A percentile compares a stretch with the other conserved stretches of the same genome.
phyloP scores from a whole-genome alignment of 805 yeast species.

The Metschnikowia similis region DNA sequence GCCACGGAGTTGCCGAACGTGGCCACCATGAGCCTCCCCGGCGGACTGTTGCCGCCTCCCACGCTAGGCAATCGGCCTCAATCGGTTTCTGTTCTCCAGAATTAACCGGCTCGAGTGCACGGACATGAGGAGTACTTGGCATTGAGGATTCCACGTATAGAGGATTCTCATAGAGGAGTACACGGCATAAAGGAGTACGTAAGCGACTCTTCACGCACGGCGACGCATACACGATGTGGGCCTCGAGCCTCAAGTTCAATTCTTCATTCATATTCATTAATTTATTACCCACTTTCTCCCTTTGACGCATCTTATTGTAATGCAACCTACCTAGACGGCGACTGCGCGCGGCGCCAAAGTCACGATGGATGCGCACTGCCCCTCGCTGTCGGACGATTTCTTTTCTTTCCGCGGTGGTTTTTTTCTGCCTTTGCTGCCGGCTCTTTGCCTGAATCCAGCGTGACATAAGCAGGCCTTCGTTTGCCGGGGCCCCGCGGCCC shows the following conservation, averaged over 20 bases:
- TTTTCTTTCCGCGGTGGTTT: not conserved
- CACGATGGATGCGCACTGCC: not conserved
- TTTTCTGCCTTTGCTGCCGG: too few species aligned
- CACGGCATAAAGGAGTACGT: not conserved
- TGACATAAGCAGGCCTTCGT: too few species aligned
- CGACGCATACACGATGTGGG: not conserved
- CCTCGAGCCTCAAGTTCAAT: not conserved
- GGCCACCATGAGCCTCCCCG: not conserved
- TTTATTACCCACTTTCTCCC: not conserved
- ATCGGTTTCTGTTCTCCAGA: constrained; percentile 1
- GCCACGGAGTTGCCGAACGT: not conserved
- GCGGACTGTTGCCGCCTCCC: constrained; percentile 2
- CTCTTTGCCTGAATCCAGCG: too few species aligned
- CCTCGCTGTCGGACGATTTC: not conserved
- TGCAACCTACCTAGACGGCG: not conserved
- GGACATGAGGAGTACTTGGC: not conserved
- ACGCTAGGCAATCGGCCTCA: constrained; percentile 1
- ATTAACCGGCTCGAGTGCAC: not conserved
- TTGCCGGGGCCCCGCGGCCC: too few species aligned
- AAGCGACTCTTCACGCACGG: not conserved
- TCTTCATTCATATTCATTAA: not conserved
- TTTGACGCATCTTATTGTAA: not conserved
- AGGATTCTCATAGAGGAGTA: not conserved
- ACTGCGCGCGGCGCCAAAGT: not conserved
- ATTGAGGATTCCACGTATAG: not conserved